Evolutionary conservation across 2,329 filamentous ascomycete species (phyloP).

Genomic region (Stachybotrys elegans): DNA sequence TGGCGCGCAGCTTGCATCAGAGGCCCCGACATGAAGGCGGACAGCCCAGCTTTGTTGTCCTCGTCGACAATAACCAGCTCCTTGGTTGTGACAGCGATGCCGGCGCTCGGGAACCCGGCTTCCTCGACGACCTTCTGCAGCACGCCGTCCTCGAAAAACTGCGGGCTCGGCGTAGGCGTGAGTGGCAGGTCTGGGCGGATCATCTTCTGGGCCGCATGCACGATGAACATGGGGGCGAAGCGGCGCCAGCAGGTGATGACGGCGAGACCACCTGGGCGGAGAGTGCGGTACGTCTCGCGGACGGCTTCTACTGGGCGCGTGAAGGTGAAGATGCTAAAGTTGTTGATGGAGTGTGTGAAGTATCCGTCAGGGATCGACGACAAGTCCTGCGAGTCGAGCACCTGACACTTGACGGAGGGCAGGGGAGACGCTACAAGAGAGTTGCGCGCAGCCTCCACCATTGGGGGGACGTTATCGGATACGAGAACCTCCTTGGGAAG

Average conservation of each 20-base stretch:
- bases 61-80: constrained; percentile 9
- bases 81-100: constrained; percentile 8
- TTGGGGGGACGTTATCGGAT: neutral
- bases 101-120: constrained; percentile 15
- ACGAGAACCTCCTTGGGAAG: neutral
- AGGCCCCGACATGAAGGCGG: constrained; percentile 15
- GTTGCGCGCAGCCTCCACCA: neutral
- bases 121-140: constrained; percentile 13
- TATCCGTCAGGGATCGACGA: neutral
- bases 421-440: neutral
- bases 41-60: constrained; percentile 13
- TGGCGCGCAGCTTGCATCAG: constrained; percentile 14
- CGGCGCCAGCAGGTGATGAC: constrained; percentile 17
- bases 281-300: constrained; percentile 21
- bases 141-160: constrained; percentile 18
- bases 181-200: constrained; percentile 20
- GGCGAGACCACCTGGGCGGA: constrained; percentile 20
- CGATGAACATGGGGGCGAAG: constrained; percentile 16
- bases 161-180: constrained; percentile 17
- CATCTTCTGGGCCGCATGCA: constrained; percentile 21
- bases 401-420: neutral
- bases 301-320: constrained; percentile 15
- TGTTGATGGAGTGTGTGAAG: neutral
- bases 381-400: neutral
- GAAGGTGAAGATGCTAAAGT: constrained; percentile 20